Evolutionary conservation across 1,284 basidiomycete species (phyloP).

Genomic region (Pseudozyma pruni): DNA sequence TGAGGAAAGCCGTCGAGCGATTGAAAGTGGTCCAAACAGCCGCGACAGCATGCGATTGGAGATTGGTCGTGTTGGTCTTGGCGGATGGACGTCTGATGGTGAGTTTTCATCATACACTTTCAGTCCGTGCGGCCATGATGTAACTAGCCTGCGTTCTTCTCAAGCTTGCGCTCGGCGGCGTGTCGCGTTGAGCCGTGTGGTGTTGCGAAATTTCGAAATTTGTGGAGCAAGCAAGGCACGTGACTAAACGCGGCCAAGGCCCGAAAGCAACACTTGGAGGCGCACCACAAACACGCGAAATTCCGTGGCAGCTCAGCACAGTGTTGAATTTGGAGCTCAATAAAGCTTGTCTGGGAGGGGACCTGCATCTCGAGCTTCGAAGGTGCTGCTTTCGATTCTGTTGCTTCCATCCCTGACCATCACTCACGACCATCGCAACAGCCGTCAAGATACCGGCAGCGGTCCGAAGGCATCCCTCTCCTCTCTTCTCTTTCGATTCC

Average conservation of each 20-base stretch:
- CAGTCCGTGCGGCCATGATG: too few species aligned
- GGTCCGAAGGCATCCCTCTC: too few species aligned
- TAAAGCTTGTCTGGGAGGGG: background rate
- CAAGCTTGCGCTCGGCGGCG: background rate
- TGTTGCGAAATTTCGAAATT: background rate
- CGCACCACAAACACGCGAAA: background rate
- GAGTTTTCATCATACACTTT: too few species aligned
- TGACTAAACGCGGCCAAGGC: conserved; percentile 27
- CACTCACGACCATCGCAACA: too few species aligned
- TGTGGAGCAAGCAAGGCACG: conserved; percentile 30
- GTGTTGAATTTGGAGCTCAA: background rate
- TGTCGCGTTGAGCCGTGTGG: conserved; percentile 41
- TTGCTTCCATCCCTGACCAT: background rate
- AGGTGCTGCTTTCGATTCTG: too few species aligned
- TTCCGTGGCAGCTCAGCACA: conserved; percentile 2
- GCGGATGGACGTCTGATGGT: too few species aligned
- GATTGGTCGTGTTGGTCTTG: too few species aligned
- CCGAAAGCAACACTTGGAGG: conserved; percentile 19
- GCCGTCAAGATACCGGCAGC: too few species aligned
- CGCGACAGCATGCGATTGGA: background rate
- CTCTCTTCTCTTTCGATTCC: too few species aligned
- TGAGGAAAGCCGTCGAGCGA: background rate
- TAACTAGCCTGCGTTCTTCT: too few species aligned
- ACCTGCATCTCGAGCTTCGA: too few species aligned
- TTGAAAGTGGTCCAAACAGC: background rate